phyloP scores from a whole-genome alignment of 768 basidiomycete species.

The Tricholomella constricta region DNA sequence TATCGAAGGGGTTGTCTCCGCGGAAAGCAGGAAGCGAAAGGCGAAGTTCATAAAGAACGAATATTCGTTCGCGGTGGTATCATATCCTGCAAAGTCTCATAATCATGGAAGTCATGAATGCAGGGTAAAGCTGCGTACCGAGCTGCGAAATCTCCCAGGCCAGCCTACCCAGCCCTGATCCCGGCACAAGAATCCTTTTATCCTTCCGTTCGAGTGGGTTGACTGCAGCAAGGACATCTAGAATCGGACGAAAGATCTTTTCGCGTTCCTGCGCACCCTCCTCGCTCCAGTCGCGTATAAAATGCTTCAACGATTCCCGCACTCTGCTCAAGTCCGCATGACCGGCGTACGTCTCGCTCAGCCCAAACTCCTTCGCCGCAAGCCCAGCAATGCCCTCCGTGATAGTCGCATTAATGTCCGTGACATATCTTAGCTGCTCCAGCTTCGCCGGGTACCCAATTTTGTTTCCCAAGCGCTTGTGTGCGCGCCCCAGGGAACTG shows the following conservation, averaged over 20 bases:
- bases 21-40: slow-evolving; percentile 57
- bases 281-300: slow-evolving; percentile 69
- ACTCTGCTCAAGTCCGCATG: slow-evolving; percentile 49
- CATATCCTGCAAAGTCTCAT: slow-evolving; percentile 39
- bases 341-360: slow-evolving; percentile 13
- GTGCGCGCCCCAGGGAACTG: slow-evolving; percentile 40
- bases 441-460: slow-evolving; percentile 60
- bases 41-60: slow-evolving; percentile 69
- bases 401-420: slow-evolving; percentile 38
- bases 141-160: slow-evolving; percentile 69
- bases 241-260: slow-evolving; percentile 56
- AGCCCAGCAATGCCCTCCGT: slow-evolving; percentile 43
- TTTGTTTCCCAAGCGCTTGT: slow-evolving; percentile 50
- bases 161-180: slow-evolving; percentile 62
- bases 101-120: neutral
- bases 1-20: slow-evolving; percentile 37
- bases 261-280: slow-evolving; percentile 59
- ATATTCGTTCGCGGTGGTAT: slow-evolving; percentile 62
- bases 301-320: slow-evolving; percentile 65
- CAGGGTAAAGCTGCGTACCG: no score
- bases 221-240: slow-evolving; percentile 44
- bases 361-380: slow-evolving; percentile 31
- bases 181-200: slow-evolving; percentile 60
- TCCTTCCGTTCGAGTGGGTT: slow-evolving; percentile 26
- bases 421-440: slow-evolving; percentile 41